Evolutionary conservation across 148 eudicot genomes (phyloP).

Genomic region (Chenopodium formosanum): DNA sequence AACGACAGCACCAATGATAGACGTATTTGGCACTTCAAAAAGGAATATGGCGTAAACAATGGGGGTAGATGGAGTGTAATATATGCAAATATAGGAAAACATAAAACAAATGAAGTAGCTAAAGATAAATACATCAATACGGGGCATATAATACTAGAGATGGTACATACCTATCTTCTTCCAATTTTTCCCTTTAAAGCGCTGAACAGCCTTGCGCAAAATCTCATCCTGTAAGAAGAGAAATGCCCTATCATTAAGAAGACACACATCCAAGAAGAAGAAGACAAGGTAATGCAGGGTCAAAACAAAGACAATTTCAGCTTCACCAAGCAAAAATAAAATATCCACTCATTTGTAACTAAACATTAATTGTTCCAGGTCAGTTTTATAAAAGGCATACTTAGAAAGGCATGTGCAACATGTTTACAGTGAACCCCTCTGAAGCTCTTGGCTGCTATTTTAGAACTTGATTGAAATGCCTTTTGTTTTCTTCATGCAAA

Average conservation of each 20-base stretch:
- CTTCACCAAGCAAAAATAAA: background rate
- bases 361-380: background rate
- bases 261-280: background rate
- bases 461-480: no score
- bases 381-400: background rate
- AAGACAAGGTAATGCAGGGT: background rate
- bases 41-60: no score
- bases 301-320: background rate
- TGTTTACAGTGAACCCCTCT: background rate
- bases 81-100: background rate
- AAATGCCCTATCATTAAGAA: slow-evolving; percentile 2
- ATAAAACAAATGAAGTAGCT: background rate
- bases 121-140: background rate
- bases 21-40: no score
- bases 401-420: background rate
- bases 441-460: background rate
- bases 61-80: background rate
- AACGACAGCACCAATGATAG: background rate
- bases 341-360: background rate
- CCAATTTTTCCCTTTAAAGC: slow-evolving; percentile 85
- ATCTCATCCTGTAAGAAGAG: slow-evolving; percentile 65
- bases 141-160: no score
- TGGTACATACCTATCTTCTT: slow-evolving; percentile 72
- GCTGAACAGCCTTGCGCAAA: slow-evolving; percentile 75
- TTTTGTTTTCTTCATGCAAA: no score